Conservation (phyloP, 371 early-diverging fungal genomes). For the Mucor irregularis region DNA sequence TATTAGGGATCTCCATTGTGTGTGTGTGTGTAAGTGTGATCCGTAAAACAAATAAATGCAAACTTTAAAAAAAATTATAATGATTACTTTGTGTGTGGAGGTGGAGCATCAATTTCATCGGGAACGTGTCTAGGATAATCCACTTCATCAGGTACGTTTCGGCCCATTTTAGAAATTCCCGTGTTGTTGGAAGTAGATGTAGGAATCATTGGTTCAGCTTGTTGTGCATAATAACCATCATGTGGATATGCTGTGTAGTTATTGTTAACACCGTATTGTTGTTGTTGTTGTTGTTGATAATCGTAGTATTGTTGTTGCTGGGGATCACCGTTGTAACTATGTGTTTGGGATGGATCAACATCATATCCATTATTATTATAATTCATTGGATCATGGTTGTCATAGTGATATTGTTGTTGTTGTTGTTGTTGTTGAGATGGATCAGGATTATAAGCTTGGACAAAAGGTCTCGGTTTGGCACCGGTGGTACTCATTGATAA, state of each 20-base stretch:
- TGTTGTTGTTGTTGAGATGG: background rate
- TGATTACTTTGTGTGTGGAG: no score
- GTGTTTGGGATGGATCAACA: background rate
- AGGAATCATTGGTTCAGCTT: slow-evolving; percentile 12
- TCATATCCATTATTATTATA: background rate
- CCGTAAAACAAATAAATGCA: no score
- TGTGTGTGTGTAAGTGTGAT: no score
- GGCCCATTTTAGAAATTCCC: background rate
- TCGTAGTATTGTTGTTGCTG: slow-evolving; percentile 3
- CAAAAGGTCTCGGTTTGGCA: slow-evolving; percentile 18
- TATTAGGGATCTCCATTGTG: no score
- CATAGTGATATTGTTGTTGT: no score
- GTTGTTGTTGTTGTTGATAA: background rate
- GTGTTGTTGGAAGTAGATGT: slow-evolving; percentile 1
- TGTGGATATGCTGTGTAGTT: background rate
- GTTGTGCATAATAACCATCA: slow-evolving; percentile 13
- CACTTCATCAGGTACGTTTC: slow-evolving; percentile 24
- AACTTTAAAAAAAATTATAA: no score
- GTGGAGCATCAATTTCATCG: slow-evolving; percentile 11
- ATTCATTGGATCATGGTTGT: no score
- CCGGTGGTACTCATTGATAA: slow-evolving; percentile 2
- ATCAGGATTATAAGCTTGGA: slow-evolving; percentile 21
- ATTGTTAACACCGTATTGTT: background rate
- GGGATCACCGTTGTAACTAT: background rate
- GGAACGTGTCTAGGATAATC: slow-evolving; percentile 25